These are phyloP conservation scores for Eimeria tenella DNA, from an alignment of 169 alveolate genomes.

Conservation along the genomic window DNA sequence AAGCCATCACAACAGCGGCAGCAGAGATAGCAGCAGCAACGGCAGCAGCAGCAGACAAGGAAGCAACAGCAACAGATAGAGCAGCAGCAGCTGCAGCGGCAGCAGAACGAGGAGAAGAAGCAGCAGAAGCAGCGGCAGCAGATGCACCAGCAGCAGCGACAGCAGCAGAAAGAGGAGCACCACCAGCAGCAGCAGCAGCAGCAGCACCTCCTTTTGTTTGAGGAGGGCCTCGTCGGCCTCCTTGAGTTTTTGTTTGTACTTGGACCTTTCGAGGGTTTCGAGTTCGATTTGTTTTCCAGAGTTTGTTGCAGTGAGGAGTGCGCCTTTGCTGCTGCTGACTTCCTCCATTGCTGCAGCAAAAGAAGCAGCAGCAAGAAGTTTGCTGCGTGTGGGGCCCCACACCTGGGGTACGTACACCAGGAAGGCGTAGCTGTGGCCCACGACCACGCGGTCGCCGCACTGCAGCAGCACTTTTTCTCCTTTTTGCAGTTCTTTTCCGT, in stretches of 20 bases:
- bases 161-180: not conserved
- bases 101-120: too few relatives aligned
- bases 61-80: not conserved
- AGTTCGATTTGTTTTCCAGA: slow-evolving; percentile 43
- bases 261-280: slow-evolving; percentile 55
- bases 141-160: too few relatives aligned
- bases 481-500: slow-evolving; percentile 53
- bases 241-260: slow-evolving; percentile 28
- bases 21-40: too few relatives aligned
- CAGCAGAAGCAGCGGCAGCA: not conserved
- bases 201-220: slow-evolving; percentile 10
- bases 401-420: slow-evolving; percentile 39
- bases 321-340: slow-evolving; percentile 70
- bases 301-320: not conserved
- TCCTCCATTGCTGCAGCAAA: slow-evolving; percentile 59
- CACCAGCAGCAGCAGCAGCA: not conserved
- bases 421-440: slow-evolving; percentile 70
- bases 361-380: not conserved
- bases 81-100: not conserved
- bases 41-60: too few relatives aligned
- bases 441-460: slow-evolving; percentile 71
- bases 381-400: not conserved
- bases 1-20: not conserved
- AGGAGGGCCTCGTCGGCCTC: slow-evolving; percentile 63
- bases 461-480: not conserved